Base-by-base conservation (phyloP, 805 yeast genomes). In the Peterozyma toletana region DNA sequence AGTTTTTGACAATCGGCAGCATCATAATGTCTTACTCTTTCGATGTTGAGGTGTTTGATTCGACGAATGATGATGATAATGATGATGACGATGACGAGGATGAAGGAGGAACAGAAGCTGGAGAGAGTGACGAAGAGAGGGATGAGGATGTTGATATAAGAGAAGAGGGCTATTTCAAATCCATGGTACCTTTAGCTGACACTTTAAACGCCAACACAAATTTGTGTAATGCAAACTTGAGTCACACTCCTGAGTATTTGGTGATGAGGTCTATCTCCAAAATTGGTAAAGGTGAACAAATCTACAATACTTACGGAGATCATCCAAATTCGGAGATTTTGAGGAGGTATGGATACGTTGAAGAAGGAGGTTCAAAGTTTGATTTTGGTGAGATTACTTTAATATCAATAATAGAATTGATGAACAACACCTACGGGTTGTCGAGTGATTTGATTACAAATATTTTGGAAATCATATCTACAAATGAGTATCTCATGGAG, bases 161-260 rank as follows among this genome's bases (percentile, higher is more conserved):
- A 33, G 70, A 64, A 30, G 66, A 61, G 11, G 64, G 70, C 3
- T 76, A 68, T 47, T 65, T 73, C 50, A 90, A 90, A 58, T 83
- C 95, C 0, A 83, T 93, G 96, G 88, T 90, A 3, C 96, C 98
- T 0, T 66, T 89, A 38, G 98, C 98, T 0, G 99, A 91, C 57
- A 80, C 87, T 17, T 65, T 93, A 47, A 91, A 93, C 57, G 87
- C 96, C 1, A 93, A 90, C 56, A 84, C 96, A 1, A 71, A 71
- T 9, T 66, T 74, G 14, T 79, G 79, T 53, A 91, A 91, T 59
- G 96, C 96, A 7, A 74, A 80, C 45, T 63, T 89, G 48, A 71
- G 71, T 36, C 78, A 78, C 48, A 66, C 69, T 16, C 60, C 63
- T 1, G 73, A 67, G 5, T 56, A 59, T 7, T 63, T 90, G 31